Percentiles rank a stretch among this genome's conserved stretches.
Evolutionary conservation across 148 eudicot genomes (phyloP).

Genomic region (Rhododendron kiyosumense): DNA sequence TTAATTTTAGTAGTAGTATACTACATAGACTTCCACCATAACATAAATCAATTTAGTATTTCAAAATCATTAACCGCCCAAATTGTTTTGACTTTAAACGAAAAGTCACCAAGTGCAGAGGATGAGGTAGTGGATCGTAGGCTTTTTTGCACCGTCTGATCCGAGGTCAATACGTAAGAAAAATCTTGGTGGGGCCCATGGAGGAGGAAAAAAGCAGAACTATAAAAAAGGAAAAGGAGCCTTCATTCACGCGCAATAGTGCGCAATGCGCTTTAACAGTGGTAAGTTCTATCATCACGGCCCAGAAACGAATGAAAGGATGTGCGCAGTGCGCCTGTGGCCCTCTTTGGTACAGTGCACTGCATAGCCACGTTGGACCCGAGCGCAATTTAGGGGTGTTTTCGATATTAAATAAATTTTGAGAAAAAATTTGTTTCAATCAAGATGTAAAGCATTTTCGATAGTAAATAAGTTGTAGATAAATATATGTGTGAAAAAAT

Average conservation of each 20-base stretch:
- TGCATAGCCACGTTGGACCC: neutral
- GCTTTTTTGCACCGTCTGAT: constrained; percentile 6
- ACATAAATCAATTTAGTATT: neutral
- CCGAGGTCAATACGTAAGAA: neutral
- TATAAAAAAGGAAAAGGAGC: constrained; percentile 9
- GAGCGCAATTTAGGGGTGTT: neutral
- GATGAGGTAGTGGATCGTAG: neutral
- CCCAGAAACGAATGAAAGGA: neutral
- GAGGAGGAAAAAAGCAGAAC: constrained; percentile 12
- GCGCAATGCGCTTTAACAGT: constrained; percentile 13
- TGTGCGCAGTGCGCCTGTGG: neutral
- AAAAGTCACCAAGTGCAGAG: neutral
- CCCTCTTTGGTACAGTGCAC: neutral
- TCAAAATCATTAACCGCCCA: neutral
- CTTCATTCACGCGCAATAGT: constrained; percentile 38
- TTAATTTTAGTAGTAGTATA: no score
- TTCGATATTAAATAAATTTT: no score
- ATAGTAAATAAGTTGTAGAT: no score
- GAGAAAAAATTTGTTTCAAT: no score
- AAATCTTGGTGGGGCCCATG: constrained; percentile 20
- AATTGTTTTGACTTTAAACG: constrained; percentile 6
- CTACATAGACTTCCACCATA: neutral
- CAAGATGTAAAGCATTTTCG: no score
- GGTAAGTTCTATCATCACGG: neutral
- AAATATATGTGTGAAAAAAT: no score